A percentile compares a stretch with the other conserved stretches of the same genome.
Evolutionary conservation across 2,329 filamentous ascomycete genomes (phyloP).

Genomic region (Ceratocystis colombiana): DNA sequence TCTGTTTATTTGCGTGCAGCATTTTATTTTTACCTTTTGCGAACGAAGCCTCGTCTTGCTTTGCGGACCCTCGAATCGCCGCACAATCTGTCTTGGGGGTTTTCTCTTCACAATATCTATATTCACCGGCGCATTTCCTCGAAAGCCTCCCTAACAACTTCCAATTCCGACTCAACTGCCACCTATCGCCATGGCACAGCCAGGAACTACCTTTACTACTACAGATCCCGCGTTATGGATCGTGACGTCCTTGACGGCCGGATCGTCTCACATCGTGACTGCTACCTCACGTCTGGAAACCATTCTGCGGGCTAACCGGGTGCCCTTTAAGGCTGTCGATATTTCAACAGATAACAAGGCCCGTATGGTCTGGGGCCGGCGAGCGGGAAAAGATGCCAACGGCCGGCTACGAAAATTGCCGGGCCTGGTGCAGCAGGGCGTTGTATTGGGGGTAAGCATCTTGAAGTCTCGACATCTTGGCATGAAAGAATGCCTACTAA

Average conservation of each 20-base stretch:
- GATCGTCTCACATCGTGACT: slow-evolving; percentile 91
- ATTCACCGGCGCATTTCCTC: background rate
- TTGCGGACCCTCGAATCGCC: background rate
- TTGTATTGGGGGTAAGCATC: slow-evolving; percentile 68
- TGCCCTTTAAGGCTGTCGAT: slow-evolving; percentile 88
- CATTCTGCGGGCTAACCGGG: slow-evolving; percentile 86
- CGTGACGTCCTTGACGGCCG: slow-evolving; percentile 90
- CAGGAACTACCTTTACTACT: slow-evolving; percentile 39
- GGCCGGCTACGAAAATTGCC: slow-evolving; percentile 68
- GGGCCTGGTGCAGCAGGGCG: slow-evolving; percentile 74
- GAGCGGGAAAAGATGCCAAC: slow-evolving; percentile 60
- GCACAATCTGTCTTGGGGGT: background rate
- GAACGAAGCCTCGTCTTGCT: background rate
- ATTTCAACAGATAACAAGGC: slow-evolving; percentile 83
- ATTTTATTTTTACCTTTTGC: too few relatives aligned
- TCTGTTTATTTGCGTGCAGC: too few relatives aligned
- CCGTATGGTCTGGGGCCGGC: slow-evolving; percentile 75
- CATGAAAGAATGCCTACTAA: background rate
- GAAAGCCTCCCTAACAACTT: background rate
- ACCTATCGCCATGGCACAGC: slow-evolving; percentile 27
- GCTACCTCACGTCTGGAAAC: slow-evolving; percentile 93
- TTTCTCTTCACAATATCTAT: background rate
- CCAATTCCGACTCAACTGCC: slow-evolving; percentile 22
- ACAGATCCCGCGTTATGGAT: slow-evolving; percentile 73
- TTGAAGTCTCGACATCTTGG: background rate